Evolutionary conservation across 2,329 filamentous ascomycete genomes (phyloP), one percentile per base, ranked within the genome.

Genomic region (Trematosphaeria pertusa): DNA sequence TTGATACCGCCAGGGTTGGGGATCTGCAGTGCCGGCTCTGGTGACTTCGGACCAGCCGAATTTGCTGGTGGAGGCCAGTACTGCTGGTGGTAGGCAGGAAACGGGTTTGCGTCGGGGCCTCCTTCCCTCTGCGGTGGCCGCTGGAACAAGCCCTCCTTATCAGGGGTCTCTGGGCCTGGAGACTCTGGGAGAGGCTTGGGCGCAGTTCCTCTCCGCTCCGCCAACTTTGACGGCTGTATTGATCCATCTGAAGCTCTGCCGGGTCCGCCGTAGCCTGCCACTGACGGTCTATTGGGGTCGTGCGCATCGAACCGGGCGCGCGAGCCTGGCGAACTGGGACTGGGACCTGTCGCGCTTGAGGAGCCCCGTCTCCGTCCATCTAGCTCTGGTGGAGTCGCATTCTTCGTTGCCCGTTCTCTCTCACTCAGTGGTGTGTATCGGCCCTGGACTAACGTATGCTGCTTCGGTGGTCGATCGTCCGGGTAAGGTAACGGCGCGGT

Each of bases 151-250:
- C 84, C 88, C 44, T 91, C 86, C 62, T 87, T 87, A 53, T 94
- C 89, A 18, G 84, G 82, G n/a, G 80, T 78, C 50, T 88, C 87
- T 15, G 89, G 87, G 34, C 87, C 91, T 14, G 88, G 86, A 1
- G 91, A 92, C 52, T 92, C 91, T 46, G 91, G 88, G 38, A 96
- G 78, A 37, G 91, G 88, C 66, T 90, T 92, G 18, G 91, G 89
- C 6, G 81, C 86, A n/a, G 87, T 87, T 18, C 89, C 89, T 63
- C 92, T 83, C 57, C 92, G 81, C 75, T 96, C 91, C 14, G 90
- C 91, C 48, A 96, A 78, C 37, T 84, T 82, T 33, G 84, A 84
- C 10, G 80, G 78, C 67, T 81, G 68, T 38, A 70, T 52, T 11
- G 66, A 55, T 2, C 65, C 66, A 41, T 70, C 62, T 34, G 62